A percentile compares a stretch with the other conserved stretches of the same genome.
Conservation (phyloP, 495 filamentous ascomycete species). For the Cudoniella acicularis region DNA sequence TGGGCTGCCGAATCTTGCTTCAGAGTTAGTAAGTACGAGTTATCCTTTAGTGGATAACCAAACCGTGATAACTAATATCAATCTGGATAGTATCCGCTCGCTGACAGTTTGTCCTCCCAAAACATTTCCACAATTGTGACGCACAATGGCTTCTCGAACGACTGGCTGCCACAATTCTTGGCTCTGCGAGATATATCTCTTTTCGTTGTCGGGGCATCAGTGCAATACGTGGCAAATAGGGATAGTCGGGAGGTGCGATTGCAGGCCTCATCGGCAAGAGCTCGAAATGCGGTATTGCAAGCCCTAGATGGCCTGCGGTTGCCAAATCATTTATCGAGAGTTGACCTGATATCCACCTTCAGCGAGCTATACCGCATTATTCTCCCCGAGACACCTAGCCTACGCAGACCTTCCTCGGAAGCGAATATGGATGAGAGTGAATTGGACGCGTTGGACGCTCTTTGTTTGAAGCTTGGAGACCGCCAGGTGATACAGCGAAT, state of each 20-base stretch:
- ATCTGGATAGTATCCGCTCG: slow-evolving; percentile 20
- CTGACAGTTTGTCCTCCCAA: slow-evolving; percentile 18
- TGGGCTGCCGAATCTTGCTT: slow-evolving; percentile 31
- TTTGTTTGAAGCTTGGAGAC: slow-evolving; percentile 27
- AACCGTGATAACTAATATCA: background rate
- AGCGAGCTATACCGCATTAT: slow-evolving; percentile 30
- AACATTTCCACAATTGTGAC: slow-evolving; percentile 29
- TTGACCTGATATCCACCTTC: slow-evolving; percentile 29
- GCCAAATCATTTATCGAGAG: slow-evolving; percentile 25
- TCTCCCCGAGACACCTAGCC: slow-evolving; percentile 30
- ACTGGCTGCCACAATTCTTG: slow-evolving; percentile 32
- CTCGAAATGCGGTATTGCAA: slow-evolving; percentile 34
- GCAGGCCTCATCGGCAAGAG: slow-evolving; percentile 27
- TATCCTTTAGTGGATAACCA: background rate
- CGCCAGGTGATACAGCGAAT: slow-evolving; percentile 30
- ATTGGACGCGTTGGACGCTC: slow-evolving; percentile 33
- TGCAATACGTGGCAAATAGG: slow-evolving; percentile 33
- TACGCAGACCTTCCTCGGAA: slow-evolving; percentile 10
- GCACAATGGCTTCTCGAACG: slow-evolving; percentile 17
- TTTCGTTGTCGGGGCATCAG: slow-evolving; percentile 33
- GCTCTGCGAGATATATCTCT: slow-evolving; percentile 33
- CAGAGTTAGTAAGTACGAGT: slow-evolving; percentile 26
- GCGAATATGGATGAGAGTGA: slow-evolving; percentile 28
- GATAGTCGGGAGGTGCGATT: slow-evolving; percentile 31
- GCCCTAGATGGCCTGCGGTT: slow-evolving; percentile 29